Percentiles rank a stretch among this genome's conserved stretches.
Conservation (phyloP, 495 filamentous ascomycete genomes). For the Mycothermus thermophilus region DNA sequence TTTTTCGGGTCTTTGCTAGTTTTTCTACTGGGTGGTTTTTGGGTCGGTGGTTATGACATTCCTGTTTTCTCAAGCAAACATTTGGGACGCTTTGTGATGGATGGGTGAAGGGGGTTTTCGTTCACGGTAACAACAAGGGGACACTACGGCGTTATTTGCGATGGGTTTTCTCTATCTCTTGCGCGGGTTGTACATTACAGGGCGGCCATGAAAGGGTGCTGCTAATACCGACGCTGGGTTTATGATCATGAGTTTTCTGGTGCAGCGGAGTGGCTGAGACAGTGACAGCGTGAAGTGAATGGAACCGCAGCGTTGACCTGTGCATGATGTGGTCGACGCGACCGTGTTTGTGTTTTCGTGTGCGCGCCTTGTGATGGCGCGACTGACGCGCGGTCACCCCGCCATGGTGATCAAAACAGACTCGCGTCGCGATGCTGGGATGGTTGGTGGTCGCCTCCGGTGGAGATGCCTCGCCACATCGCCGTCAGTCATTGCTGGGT, state of each 20-base stretch:
- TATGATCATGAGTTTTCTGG: constrained; percentile 3
- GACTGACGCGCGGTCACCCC: too few species aligned
- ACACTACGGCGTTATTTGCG: constrained; percentile 30
- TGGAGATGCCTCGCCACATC: too few species aligned
- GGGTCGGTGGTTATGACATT: constrained; percentile 24
- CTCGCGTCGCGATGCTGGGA: too few species aligned
- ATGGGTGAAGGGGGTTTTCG: constrained; percentile 14
- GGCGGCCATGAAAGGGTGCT: constrained; percentile 7
- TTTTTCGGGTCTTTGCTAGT: constrained; percentile 6
- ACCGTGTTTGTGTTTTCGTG: too few species aligned
- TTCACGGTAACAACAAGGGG: constrained; percentile 16
- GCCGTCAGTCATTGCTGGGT: background rate
- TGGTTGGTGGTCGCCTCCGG: too few species aligned
- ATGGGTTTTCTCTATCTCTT: constrained; percentile 13
- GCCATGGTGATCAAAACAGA: too few species aligned
- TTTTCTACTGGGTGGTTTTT: constrained; percentile 12
- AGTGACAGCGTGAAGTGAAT: too few species aligned
- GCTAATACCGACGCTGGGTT: constrained; percentile 7
- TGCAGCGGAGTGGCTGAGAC: background rate
- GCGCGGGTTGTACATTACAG: constrained; percentile 29
- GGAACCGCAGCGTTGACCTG: too few species aligned
- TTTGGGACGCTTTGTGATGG: constrained; percentile 14
- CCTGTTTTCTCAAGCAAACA: too few species aligned
- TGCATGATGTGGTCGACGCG: too few species aligned
- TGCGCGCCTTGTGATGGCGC: too few species aligned